Evolutionary conservation across 2,329 filamentous ascomycete species (phyloP), one percentile per base, ranked within the genome.

Genomic region (Microcyclospora tardicrescens): DNA sequence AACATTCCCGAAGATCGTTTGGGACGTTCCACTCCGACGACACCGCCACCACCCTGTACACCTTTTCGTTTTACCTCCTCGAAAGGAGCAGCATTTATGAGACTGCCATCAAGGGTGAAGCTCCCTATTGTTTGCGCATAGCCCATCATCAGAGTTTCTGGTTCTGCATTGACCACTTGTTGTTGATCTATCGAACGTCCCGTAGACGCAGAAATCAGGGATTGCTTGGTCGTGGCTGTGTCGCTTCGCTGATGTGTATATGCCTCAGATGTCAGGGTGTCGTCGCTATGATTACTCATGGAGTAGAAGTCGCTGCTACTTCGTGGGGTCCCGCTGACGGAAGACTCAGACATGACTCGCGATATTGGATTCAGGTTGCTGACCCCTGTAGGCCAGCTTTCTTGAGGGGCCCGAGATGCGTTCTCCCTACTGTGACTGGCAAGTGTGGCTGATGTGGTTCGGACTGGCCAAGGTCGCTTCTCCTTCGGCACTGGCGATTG

Each of bases 271-370:
- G 81, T 81, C 35, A 96, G 59, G 2, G 91, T 98, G 59, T 98
- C 91, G 12, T 82, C 84, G 6, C 91, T 96, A 55, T 94, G 81
- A 57, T 96, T 95, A 65, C 89, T 95, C 58, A 89, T 65, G 1
- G 87, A 87, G 60, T 94, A 96, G 53, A 96, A 93, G 54, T 98
- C 91, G 38, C 82, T 83, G 57, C 91, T 98, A 47, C 84, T 94
- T 51, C 91, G 72, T 16, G 85, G 86, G 19, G 89, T 96, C 4
- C 75, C 76, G 43, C 75, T 74, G 47, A 82, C 68, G 51, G 84
- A 93, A 12, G 81, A 79, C 27, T 81, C 79, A 2, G 86, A 84
- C 38, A 93, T 68, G 37, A 93, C 77, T 36, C 80, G 69, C 5
- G 79, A 73, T 13, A 76, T 69, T 1, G 79, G 75, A 16, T 72